A percentile compares a stretch with the other conserved stretches of the same genome.
These are phyloP conservation scores for Magnusiomyces sp. DNA, from an alignment of 1,139 yeast species.

Conservation along the genomic window DNA sequence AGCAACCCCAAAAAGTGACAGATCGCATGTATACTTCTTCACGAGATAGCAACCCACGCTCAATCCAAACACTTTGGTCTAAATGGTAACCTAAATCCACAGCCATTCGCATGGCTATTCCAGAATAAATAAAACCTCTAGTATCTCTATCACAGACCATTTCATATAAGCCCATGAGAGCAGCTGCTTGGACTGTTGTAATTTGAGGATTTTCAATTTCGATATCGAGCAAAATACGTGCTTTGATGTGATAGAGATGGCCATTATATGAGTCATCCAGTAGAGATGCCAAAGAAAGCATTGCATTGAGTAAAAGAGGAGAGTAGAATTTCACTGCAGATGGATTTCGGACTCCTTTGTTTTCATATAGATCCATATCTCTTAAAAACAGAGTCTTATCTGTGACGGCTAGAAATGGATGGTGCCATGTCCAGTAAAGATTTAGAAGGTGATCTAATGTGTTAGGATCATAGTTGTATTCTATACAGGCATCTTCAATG, in stretches of 20 bases:
- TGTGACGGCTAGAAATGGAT: slow-evolving; percentile 20
- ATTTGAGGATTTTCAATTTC: slow-evolving; percentile 17
- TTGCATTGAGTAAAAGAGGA: slow-evolving; percentile 19
- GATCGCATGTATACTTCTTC: slow-evolving; percentile 21
- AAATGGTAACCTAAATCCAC: slow-evolving; percentile 23
- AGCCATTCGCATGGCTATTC: slow-evolving; percentile 25
- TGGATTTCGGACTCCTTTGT: not conserved
- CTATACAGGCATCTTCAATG: slow-evolving; percentile 10
- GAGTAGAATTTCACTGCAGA: slow-evolving; percentile 19
- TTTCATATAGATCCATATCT: slow-evolving; percentile 16
- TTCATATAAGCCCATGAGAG: slow-evolving; percentile 21
- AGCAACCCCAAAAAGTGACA: slow-evolving; percentile 25
- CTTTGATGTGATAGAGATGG: slow-evolving; percentile 12
- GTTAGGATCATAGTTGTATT: slow-evolving; percentile 15
- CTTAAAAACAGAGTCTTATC: slow-evolving; percentile 19
- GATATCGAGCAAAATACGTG: slow-evolving; percentile 13
- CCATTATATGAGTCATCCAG: slow-evolving; percentile 16
- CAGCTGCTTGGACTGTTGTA: slow-evolving; percentile 21
- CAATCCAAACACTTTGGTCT: slow-evolving; percentile 17
- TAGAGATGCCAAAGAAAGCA: slow-evolving; percentile 21
- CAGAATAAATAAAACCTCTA: slow-evolving; percentile 24
- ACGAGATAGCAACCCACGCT: slow-evolving; percentile 17
- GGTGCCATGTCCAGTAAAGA: slow-evolving; percentile 25
- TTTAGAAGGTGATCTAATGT: slow-evolving; percentile 19
- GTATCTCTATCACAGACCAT: slow-evolving; percentile 22